These are phyloP conservation scores for Aureobasidium lini DNA, from an alignment of 2,329 filamentous ascomycete genomes.

Conservation along the genomic window DNA sequence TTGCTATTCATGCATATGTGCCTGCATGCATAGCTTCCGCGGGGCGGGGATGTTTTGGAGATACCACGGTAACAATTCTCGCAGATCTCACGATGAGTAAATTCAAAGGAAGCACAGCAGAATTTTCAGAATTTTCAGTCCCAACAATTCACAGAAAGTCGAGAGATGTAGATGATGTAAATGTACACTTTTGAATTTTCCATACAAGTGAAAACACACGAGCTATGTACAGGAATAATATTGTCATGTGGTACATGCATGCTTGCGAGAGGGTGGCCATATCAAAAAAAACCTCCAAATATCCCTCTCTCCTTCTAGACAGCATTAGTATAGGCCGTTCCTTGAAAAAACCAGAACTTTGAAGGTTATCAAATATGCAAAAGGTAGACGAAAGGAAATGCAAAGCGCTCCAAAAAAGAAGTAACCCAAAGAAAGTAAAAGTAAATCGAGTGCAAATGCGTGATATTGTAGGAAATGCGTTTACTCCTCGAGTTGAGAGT, in stretches of 20 bases:
- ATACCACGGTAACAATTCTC: background rate
- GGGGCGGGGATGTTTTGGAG: constrained; percentile 3
- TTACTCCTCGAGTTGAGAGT: background rate
- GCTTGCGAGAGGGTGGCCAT: background rate
- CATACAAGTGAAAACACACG: background rate
- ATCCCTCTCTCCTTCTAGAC: constrained; percentile 9
- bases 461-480: background rate
- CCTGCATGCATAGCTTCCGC: background rate
- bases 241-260: constrained; percentile 3
- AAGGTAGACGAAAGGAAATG: background rate
- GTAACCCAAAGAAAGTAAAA: background rate
- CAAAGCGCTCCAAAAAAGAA: constrained; percentile 8
- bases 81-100: background rate
- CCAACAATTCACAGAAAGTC: background rate
- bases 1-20: background rate
- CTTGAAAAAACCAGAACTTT: background rate
- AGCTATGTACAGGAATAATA: constrained; percentile 9
- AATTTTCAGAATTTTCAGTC: background rate
- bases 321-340: constrained; percentile 11
- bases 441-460: background rate
- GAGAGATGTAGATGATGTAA: background rate
- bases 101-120: background rate
- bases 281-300: constrained; percentile 8
- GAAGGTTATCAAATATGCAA: constrained; percentile 6
- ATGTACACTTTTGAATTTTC: constrained; percentile 10